A percentile compares a stretch with the other conserved stretches of the same genome.
These are phyloP conservation scores for Cladophialophora psammophila DNA, from an alignment of 2,329 filamentous ascomycete species.

Conservation along the genomic window DNA sequence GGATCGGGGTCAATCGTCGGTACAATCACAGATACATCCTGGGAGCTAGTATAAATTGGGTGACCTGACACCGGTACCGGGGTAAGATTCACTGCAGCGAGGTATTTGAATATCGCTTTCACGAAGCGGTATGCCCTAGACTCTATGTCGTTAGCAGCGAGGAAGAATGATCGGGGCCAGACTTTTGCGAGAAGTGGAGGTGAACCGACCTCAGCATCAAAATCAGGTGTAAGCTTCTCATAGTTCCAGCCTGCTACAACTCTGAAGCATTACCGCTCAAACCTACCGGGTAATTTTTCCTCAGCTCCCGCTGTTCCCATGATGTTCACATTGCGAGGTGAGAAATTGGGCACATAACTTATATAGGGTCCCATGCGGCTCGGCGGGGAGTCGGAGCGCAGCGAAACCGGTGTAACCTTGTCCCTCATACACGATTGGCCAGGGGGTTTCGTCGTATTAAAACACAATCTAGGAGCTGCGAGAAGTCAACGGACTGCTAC, in stretches of 20 bases:
- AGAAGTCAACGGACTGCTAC: too few relatives aligned
- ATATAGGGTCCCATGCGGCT: neutral
- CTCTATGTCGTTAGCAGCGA: neutral
- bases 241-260: slow-evolving; percentile 1
- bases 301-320: neutral
- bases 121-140: slow-evolving; percentile 1
- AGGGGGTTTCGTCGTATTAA: neutral
- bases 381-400: neutral
- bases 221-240: neutral
- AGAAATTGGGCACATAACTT: neutral
- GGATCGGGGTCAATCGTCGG: neutral
- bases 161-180: neutral
- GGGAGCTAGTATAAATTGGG: neutral
- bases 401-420: neutral
- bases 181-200: neutral
- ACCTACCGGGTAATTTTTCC: neutral
- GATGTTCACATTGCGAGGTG: neutral
- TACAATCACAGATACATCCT: slow-evolving; percentile 2
- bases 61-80: neutral
- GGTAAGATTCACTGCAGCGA: neutral
- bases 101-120: neutral
- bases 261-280: neutral
- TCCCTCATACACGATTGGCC: neutral
- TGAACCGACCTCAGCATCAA: slow-evolving; percentile 1
- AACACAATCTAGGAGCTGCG: too few relatives aligned